Base-by-base conservation (phyloP, 2,329 filamentous ascomycete species). In the Colletotrichum tofieldiae region DNA sequence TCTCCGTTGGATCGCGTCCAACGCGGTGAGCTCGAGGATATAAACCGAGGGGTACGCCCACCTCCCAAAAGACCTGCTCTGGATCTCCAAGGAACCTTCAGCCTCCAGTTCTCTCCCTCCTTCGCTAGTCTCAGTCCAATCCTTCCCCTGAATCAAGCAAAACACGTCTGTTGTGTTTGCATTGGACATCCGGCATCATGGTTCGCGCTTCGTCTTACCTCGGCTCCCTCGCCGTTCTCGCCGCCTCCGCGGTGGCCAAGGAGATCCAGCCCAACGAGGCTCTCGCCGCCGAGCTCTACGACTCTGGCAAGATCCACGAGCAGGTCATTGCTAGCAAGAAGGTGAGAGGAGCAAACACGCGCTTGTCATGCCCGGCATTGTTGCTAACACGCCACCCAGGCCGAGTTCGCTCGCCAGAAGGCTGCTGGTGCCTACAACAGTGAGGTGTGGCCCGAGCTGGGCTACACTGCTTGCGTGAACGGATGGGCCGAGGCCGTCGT, bases 401-500 rank as follows among this genome's bases (percentile, higher is more conserved):
- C 71, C 32, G 66, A 73, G 39, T 75, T 71, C 26, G 62, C 72
- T 26, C 64, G 71, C 51, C 71, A 74, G 45, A 67, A 45, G 39
- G 73, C 71, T 32, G 55, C 73, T n/a, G 73, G 73, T 52, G 54
- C 72, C 51, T 65, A 83, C 67, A 76, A 80, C 11, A 82, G 80
- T 52, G 76, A 78, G 3, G 76, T 79, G 43, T 84, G 80, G 41
- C 82, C 82, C 5, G 79, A 80, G 60, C 78, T 84, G 7, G 81
- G 81, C 18, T 83, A 81, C 75, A 80, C 81, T 8, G 72, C 74
- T 35, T 88, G 86, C 74, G 77, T 80, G 11, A 78, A 85, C 29
- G 86, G 86, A 4, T 76, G 82, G 16, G 86, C 84, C 3, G 81
- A 80, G 49, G 85, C 85, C 55, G 81, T 86, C 35, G 80, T 82